Base-by-base conservation (phyloP, 1,284 basidiomycete genomes). In the Polyporus tsugae region DNA sequence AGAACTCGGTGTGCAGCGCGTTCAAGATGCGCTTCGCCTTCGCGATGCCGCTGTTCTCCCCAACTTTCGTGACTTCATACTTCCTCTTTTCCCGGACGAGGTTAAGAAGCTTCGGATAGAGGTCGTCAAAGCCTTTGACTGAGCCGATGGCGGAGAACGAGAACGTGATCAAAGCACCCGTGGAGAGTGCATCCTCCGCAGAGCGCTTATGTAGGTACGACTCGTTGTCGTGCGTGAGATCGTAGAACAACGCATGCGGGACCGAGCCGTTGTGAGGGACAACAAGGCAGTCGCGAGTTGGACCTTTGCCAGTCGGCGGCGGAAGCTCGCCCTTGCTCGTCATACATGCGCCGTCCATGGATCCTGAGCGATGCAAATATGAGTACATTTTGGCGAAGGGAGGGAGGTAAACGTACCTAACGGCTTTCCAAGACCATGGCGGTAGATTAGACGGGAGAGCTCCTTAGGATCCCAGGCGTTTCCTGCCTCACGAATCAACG, bases 191-290 rank as follows among this genome's bases (percentile, higher is more conserved):
- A 78, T 98, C 95, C 79, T 97, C 95, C 6, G 96, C 95, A 1
- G 94, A 93, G 46, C 95, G 90, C 80, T 97, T 98, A 80, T 94
- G 88, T 11, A 91, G 80, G 1, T 93, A 94, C 1, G 95, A 92
- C 80, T 98, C 95, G 77, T 98, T 98, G 82, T 98, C 96, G 81
- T 98, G 96, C 0, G 97, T 98, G 68, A 95, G 86, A 78, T 98
- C 97, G 81, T 96, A 98, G 78, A 98, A 86, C 39, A 98, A 86
- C 0, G 96, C 95, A 76, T 98, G 97, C 1, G 96, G 96, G 44
- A 85, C 82, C 0, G 94, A 95, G 2, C 97, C 96, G 68, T 91
- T 89, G 63, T 96, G 85, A 9, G 94, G 92, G 4, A 87, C 92
- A 62, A 98, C 88, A 49, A 90, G 77, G 70, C 93, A 94, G 1